phyloP scores from a whole-genome alignment of 2,329 filamentous ascomycete species.

The Achaetomium macrosporum region DNA sequence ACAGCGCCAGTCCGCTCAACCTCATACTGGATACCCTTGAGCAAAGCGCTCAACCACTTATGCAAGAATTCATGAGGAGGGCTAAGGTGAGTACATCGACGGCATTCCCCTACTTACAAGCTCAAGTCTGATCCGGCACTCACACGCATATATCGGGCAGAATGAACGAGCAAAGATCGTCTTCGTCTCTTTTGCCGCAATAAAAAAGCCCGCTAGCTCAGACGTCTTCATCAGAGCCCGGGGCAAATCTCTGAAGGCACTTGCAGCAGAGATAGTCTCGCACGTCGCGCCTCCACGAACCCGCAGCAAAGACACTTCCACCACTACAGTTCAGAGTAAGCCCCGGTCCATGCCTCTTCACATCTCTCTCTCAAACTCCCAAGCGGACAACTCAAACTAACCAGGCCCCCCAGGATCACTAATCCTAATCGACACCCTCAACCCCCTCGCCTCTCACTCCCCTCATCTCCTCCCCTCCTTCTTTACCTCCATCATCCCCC shows the following conservation, averaged over 20 bases:
- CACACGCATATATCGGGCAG: conserved; percentile 31
- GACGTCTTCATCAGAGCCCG: conserved; percentile 63
- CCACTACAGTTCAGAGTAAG: conserved; percentile 19
- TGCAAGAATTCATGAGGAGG: conserved; percentile 68
- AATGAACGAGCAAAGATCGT: conserved; percentile 63
- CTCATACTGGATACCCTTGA: conserved; percentile 80
- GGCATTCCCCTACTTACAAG: no score
- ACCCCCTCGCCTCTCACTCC: conserved; percentile 52
- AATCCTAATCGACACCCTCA: conserved; percentile 74
- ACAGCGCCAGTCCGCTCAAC: conserved; percentile 79
- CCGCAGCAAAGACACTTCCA: conserved; percentile 17
- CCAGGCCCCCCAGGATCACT: conserved; percentile 53
- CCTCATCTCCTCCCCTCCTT: conserved; percentile 59
- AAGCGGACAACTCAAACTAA: conserved; percentile 38
- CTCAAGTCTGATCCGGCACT: neutral
- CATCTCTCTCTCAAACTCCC: conserved; percentile 24
- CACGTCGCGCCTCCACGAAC: conserved; percentile 36
- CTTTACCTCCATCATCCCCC: conserved; percentile 62
- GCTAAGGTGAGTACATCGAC: conserved; percentile 52
- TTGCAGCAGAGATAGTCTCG: conserved; percentile 55
- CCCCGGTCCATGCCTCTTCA: neutral
- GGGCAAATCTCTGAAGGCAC: conserved; percentile 49
- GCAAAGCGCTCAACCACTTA: conserved; percentile 65
- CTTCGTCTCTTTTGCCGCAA: conserved; percentile 71
- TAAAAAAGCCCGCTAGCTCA: conserved; percentile 56